These are phyloP conservation scores for Pterocarpus macrocarpus DNA, from an alignment of 306 rosid genomes.

Conservation along the genomic window DNA sequence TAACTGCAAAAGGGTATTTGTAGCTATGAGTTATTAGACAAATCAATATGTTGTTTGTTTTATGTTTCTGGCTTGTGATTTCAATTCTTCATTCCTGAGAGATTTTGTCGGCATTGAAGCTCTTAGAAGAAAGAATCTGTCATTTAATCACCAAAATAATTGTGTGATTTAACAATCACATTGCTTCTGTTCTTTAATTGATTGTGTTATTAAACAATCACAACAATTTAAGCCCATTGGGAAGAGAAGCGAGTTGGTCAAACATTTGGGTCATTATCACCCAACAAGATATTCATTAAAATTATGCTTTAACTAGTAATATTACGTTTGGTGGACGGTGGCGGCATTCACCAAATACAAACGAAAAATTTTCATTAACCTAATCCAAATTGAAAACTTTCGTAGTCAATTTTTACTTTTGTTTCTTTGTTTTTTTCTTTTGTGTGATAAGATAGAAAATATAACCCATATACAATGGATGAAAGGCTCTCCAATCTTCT, in stretches of 20 bases:
- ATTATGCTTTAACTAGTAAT: constrained; percentile 1
- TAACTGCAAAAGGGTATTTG: constrained; percentile 51
- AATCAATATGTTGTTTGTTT: constrained; percentile 9
- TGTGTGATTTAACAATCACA: no score
- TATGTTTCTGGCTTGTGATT: background rate
- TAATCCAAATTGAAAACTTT: constrained; percentile 25
- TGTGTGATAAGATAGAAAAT: background rate
- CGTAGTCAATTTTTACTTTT: background rate
- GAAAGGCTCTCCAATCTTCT: background rate
- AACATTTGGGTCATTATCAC: constrained; percentile 20
- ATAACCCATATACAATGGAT: background rate
- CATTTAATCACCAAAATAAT: no score
- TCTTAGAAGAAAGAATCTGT: background rate
- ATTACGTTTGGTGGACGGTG: constrained; percentile 32
- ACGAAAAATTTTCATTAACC: constrained; percentile 23
- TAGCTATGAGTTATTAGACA: constrained; percentile 3
- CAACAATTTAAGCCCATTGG: background rate
- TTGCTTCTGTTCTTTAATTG: no score
- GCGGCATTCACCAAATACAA: constrained; percentile 19
- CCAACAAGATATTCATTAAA: constrained; percentile 18
- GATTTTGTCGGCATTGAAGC: background rate
- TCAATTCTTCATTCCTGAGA: background rate
- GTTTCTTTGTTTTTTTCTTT: background rate
- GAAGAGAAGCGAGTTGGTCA: constrained; percentile 31
- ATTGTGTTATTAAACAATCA: no score